Percentiles rank a stretch among this genome's conserved stretches.
phyloP scores from a whole-genome alignment of 805 yeast species.

The Spathaspora arborariae region DNA sequence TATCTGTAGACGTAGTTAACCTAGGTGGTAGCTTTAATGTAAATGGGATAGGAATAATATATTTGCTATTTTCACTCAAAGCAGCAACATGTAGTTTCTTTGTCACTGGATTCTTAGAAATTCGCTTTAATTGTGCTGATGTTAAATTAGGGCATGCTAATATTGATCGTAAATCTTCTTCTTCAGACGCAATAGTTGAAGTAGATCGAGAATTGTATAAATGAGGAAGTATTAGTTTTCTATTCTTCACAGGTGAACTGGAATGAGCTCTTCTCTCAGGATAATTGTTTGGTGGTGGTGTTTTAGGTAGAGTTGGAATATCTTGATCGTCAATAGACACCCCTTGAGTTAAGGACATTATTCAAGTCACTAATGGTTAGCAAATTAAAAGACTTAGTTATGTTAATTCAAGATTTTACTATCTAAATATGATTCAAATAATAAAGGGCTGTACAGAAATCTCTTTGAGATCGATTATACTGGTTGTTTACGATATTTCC shows the following conservation, averaged over 20 bases:
- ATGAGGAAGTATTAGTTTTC: conserved; percentile 3
- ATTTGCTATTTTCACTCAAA: conserved; percentile 16
- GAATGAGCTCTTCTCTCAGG: conserved; percentile 28
- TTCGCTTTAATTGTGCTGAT: conserved; percentile 20
- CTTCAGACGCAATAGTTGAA: conserved; percentile 14
- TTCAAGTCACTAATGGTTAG: no score
- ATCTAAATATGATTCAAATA: neutral
- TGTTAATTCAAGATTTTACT: no score
- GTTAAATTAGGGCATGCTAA: conserved; percentile 14
- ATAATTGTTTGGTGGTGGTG: neutral
- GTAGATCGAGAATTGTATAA: neutral
- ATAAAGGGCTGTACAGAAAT: neutral
- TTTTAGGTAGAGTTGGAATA: neutral
- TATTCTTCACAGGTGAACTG: conserved; percentile 31
- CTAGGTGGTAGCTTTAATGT: conserved; percentile 39
- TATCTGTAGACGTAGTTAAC: conserved; percentile 27
- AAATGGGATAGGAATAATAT: conserved; percentile 42
- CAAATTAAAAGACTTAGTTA: no score
- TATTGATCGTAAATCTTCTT: conserved; percentile 22
- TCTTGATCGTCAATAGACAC: neutral
- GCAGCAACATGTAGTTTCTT: conserved; percentile 29
- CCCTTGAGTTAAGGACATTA: no score
- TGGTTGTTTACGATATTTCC: conserved; percentile 12
- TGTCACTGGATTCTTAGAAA: conserved; percentile 34
- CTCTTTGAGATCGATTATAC: neutral